Evolutionary conservation across 495 filamentous ascomycete genomes (phyloP).

Genomic region (Halenospora varia): DNA sequence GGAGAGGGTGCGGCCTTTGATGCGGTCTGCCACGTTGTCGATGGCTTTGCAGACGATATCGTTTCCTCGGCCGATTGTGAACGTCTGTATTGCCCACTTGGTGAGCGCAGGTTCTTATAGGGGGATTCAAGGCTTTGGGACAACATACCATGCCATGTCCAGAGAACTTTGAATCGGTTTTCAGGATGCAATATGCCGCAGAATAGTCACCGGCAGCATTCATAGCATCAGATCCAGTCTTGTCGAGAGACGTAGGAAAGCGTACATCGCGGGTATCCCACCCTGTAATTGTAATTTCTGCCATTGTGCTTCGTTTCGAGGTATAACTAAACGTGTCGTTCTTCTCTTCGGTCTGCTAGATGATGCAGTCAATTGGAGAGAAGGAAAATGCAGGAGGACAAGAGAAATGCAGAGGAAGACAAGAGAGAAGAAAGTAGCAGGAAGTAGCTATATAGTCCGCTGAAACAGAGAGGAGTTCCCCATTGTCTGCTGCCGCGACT

Average conservation of each 20-base stretch:
- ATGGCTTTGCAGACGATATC: constrained; percentile 90
- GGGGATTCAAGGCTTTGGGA: no score
- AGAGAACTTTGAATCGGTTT: constrained; percentile 66
- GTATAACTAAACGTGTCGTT: neutral
- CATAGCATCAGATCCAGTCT: constrained; percentile 96
- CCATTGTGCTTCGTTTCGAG: constrained; percentile 28
- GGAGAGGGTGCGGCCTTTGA: constrained; percentile 68
- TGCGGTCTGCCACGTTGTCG: constrained; percentile 65
- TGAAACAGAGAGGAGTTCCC: neutral
- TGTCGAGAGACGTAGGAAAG: constrained; percentile 92
- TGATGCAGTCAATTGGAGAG: neutral
- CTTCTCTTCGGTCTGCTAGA: neutral
- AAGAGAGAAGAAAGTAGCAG: neutral
- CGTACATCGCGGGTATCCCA: constrained; percentile 81
- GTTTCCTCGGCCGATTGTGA: constrained; percentile 95
- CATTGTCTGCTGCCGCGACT: neutral
- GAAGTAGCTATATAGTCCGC: neutral
- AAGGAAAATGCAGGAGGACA: neutral
- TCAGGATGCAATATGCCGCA: constrained; percentile 85
- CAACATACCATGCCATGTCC: constrained; percentile 91
- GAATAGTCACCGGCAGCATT: constrained; percentile 94
- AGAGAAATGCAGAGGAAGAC: neutral
- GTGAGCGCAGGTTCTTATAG: constrained; percentile 1
- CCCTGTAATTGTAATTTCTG: constrained; percentile 74
- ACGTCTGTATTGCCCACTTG: constrained; percentile 54